Base-by-base conservation (phyloP, 768 basidiomycete species). In the Suillus subluteus region DNA sequence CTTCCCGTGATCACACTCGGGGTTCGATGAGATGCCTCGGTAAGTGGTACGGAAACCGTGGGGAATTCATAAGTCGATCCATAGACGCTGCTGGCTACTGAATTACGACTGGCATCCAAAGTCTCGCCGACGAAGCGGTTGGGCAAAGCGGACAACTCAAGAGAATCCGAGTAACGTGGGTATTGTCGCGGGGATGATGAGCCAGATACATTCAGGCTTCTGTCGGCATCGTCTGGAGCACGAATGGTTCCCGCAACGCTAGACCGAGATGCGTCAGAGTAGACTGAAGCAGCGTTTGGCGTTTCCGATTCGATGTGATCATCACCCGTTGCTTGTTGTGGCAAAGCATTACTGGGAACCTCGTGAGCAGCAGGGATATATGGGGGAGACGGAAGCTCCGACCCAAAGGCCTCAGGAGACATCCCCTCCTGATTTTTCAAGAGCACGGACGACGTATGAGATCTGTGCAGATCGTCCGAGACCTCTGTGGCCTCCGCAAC, bases 341-440 rank as follows among this genome's bases (percentile, higher is more conserved):
- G 43, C 26, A 67, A 63, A 15, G 62, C 16, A 48, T 63, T 37
- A 46, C 62, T 58, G 23, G 58, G 62, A 21, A 13, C 15, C 2
- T 35, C 23, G 8, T 12, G 23, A 52, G 37, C 58, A 32, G 37
- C 50, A 15, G 67, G 38, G 13, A 43, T 30, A 4, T 62, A 55
- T 13, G 48, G 62, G 41, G 48, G 54, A 30, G 6, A 21, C 12
- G 58, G 67, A 8, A 70, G 58, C 41, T 38, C 65, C 21, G 65
- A 30, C 11, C 38, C 61, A 41, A 3, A 21, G 30, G 41, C 12
- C 18, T 70, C 68, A 16, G 67, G 65, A 9, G 69, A 68, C 50
- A 44, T 44, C 35, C 64, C 62, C n/a, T 65, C 69, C 16, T 48
- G 50, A 16, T 70, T 61, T 54, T 66, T 62, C 43, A 70, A 61